These are phyloP conservation scores for Cladosporium sp. DNA, from an alignment of 2,329 filamentous ascomycete species.

Conservation along the genomic window DNA sequence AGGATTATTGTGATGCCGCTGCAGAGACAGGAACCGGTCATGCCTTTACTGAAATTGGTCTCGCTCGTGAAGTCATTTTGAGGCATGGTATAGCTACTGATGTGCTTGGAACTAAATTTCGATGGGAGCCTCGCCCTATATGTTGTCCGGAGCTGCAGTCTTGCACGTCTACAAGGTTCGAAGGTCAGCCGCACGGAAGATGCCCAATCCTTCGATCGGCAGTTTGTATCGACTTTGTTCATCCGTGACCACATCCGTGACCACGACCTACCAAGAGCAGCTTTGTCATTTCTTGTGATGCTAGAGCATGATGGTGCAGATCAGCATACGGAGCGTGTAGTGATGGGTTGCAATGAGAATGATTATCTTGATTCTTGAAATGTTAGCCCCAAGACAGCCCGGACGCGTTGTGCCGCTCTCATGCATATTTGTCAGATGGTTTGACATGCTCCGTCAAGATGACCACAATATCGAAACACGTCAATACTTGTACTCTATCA, in stretches of 20 bases:
- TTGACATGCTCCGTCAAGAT: neutral
- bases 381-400: too few relatives aligned
- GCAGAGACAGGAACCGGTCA: slow-evolving; percentile 25
- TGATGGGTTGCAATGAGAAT: too few relatives aligned
- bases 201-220: neutral
- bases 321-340: too few relatives aligned
- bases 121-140: neutral
- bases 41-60: slow-evolving; percentile 34
- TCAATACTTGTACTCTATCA: neutral
- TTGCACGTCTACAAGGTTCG: too few relatives aligned
- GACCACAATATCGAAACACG: neutral
- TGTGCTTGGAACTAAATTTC: neutral
- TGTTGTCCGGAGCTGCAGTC: neutral
- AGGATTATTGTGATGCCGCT: slow-evolving; percentile 47
- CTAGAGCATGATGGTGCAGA: too few relatives aligned
- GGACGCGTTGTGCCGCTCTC: neutral
- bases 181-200: neutral
- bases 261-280: too few relatives aligned
- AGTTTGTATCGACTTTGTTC: neutral
- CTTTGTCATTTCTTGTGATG: too few relatives aligned
- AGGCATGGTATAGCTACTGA: neutral
- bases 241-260: neutral
- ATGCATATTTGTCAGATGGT: neutral
- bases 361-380: too few relatives aligned
- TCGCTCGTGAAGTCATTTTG: slow-evolving; percentile 5